Conservation (phyloP, 2,329 filamentous ascomycete genomes). For the Ophiostoma tasmaniense region DNA sequence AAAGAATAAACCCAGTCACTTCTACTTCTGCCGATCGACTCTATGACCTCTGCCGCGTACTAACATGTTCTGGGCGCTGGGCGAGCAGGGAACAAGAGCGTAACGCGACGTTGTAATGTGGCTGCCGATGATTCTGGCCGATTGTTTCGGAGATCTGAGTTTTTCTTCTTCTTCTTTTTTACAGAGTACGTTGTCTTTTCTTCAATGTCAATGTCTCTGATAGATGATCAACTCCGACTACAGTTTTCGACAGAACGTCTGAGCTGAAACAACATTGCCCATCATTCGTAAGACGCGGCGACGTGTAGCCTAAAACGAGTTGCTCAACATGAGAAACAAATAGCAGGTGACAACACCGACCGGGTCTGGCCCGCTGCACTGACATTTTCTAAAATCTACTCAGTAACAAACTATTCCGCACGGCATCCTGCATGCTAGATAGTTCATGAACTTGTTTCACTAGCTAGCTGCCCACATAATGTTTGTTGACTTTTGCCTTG, state of each 20-base stretch:
- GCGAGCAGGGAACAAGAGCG: neutral
- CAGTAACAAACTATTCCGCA: neutral
- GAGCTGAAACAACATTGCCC: neutral
- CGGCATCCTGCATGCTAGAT: neutral
- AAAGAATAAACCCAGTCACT: neutral
- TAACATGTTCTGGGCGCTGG: neutral
- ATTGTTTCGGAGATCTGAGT: constrained; percentile 11
- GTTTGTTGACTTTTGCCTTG: constrained; percentile 13
- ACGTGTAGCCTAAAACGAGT: neutral
- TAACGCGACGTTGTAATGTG: constrained; percentile 14
- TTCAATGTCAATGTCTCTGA: neutral
- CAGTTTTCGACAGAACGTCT: neutral
- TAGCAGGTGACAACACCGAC: neutral
- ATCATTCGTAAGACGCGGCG: neutral
- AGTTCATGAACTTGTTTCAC: neutral
- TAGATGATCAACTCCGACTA: neutral
- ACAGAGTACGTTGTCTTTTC: neutral
- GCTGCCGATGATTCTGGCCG: neutral
- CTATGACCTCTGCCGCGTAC: neutral
- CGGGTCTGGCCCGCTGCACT: neutral
- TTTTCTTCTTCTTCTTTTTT: neutral
- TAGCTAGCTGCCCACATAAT: neutral
- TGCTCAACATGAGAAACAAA: neutral
- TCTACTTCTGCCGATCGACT: constrained; percentile 3
- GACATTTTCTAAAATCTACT: neutral